phyloP scores from a whole-genome alignment of 352 stramenopile species.

The Pythium periplocum region DNA sequence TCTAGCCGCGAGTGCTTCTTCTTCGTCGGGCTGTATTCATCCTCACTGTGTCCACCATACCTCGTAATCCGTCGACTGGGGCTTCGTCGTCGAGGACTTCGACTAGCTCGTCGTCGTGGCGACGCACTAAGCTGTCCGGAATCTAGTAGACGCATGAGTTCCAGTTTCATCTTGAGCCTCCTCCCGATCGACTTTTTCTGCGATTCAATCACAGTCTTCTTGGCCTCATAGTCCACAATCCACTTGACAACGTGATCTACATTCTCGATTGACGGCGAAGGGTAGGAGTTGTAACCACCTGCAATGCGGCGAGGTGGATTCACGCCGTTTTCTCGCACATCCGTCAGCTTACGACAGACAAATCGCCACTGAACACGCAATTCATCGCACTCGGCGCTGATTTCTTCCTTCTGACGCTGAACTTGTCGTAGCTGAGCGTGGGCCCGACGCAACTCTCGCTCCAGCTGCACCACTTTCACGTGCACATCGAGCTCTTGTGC shows the following conservation, averaged over 20 bases:
- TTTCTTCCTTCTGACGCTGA: conserved; percentile 15
- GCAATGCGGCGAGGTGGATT: conserved; percentile 27
- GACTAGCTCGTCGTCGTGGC: neutral
- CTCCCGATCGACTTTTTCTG: conserved; percentile 13
- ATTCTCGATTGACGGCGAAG: conserved; percentile 21
- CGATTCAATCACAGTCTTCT: conserved; percentile 20
- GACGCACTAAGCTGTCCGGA: neutral
- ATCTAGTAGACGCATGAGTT: conserved; percentile 25
- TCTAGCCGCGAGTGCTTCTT: neutral
- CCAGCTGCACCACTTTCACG: neutral
- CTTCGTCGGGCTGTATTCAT: neutral
- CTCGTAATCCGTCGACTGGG: too few relatives aligned
- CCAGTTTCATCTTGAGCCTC: conserved; percentile 21
- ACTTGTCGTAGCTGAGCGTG: conserved; percentile 1
- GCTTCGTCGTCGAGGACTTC: conserved; percentile 2
- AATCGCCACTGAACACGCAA: conserved; percentile 31
- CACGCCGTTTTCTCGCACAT: conserved; percentile 24
- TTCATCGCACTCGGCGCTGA: conserved; percentile 21
- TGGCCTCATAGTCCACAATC: conserved; percentile 37
- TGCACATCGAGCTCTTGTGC: conserved; percentile 4
- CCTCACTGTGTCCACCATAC: neutral
- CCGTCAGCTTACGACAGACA: conserved; percentile 29
- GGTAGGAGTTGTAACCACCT: conserved; percentile 33
- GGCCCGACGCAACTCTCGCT: neutral
- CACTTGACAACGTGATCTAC: conserved; percentile 37